Base-by-base conservation (phyloP, 257 asterid species). In the Schizonepeta tenuifolia region DNA sequence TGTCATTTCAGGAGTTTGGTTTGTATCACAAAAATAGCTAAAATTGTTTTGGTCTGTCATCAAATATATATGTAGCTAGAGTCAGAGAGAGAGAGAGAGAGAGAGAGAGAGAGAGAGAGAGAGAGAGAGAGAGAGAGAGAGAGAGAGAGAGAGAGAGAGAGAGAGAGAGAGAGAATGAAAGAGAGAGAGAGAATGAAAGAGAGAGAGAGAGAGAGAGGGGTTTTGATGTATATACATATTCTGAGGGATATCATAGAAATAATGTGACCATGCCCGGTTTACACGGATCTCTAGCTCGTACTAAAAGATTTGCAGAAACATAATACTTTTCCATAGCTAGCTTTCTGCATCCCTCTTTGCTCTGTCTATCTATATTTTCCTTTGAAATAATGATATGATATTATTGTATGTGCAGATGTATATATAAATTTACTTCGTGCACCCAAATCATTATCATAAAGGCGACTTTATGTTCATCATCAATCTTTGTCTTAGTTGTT, bases 1-100 rank as follows among this genome's bases (percentile, higher is more conserved):
- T 67, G 87, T 77, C 81, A 79, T 44, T 60, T 79, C 84, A 74
- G 76, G 76, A 54, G 78, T 82, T 82, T 65, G 80, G 80, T 79
- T 70, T 76, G 56, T 77, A 70, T 77, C 82, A 79, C 84, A 7
- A 77, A 77, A 20, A 65, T 77, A 67, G 82, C 53, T 79, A 57
- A 59, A 33, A 62, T 67, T 60, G 68, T 76, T 71, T 72, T 72
- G 62, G 26, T 69, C 46, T 54, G 22, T 61, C 61, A 43, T 14
- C n/a, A 10, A 21, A 11, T 7, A 18, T 4, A 62, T 1, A 5
- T 14, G 12, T 0, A 35, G 10, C 11, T 18, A 38, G n/a, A 26
- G 28, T 1, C 3, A 26, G 28, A 26, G 1, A 26, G 28, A 24
- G 28, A 24, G 28, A 24, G 28, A 24, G 28, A 18, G 47, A 36